Percentiles rank a stretch among this genome's conserved stretches.
These are phyloP conservation scores for Mortierella sp. DNA, from an alignment of 371 early-diverging fungal genomes.

Conservation along the genomic window DNA sequence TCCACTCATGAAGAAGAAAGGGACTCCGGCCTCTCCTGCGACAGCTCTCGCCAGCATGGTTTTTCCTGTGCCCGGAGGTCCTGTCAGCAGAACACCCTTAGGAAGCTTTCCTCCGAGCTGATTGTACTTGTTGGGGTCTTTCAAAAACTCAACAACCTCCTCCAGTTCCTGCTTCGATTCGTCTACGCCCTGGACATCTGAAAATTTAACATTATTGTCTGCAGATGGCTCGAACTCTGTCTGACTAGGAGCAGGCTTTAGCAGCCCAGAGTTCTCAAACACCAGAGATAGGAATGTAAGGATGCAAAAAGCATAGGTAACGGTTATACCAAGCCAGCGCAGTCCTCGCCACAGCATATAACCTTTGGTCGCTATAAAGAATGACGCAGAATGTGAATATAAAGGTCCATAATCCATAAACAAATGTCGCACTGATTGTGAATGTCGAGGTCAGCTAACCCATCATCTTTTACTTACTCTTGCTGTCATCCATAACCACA, in stretches of 20 bases:
- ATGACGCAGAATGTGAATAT: constrained; percentile 36
- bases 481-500: constrained; percentile 45
- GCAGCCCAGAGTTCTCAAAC: constrained; percentile 80
- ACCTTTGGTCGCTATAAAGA: constrained; percentile 63
- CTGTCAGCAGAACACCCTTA: constrained; percentile 97
- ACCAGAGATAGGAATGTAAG: constrained; percentile 80
- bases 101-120: constrained; percentile 96
- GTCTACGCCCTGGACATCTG: constrained; percentile 97
- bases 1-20: constrained; percentile 98
- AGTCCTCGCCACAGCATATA: constrained; percentile 79
- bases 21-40: constrained; percentile 95
- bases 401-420: background rate
- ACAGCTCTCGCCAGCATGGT: constrained; percentile 91
- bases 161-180: constrained; percentile 97
- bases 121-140: constrained; percentile 91
- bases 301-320: constrained; percentile 84
- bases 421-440: too few species aligned
- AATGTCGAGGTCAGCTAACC: too few species aligned
- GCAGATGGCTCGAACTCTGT: constrained; percentile 80
- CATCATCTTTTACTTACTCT: constrained; percentile 15
- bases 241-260: constrained; percentile 74
- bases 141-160: constrained; percentile 95
- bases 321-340: constrained; percentile 80
- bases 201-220: constrained; percentile 80
- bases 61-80: constrained; percentile 99